phyloP scores from a whole-genome alignment of 2,329 filamentous ascomycete species.

The Lasiodiplodia theobromae region DNA sequence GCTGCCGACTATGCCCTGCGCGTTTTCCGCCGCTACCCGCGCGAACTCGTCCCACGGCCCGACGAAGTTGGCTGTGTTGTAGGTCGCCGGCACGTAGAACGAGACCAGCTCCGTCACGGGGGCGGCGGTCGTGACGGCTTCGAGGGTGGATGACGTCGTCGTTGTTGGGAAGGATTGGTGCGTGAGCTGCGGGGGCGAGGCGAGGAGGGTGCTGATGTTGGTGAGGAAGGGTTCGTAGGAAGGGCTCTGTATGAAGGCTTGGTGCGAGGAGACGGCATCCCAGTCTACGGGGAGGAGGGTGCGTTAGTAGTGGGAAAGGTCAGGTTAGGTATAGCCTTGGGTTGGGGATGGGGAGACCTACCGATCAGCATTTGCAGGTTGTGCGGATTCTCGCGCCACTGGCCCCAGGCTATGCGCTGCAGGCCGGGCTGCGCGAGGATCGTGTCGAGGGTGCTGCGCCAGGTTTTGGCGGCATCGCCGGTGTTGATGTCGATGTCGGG shows the following conservation, averaged over 20 bases:
- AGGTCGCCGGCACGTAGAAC: constrained; percentile 50
- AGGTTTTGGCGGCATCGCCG: constrained; percentile 38
- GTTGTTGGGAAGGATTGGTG: constrained; percentile 44
- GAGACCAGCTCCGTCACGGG: constrained; percentile 60
- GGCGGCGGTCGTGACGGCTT: constrained; percentile 43
- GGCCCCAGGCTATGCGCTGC: constrained; percentile 46
- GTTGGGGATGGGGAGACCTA: too few relatives aligned
- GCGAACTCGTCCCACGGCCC: constrained; percentile 49
- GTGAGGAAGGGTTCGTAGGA: constrained; percentile 50
- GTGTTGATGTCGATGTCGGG: constrained; percentile 38
- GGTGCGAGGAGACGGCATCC: constrained; percentile 49
- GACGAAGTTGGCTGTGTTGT: constrained; percentile 41
- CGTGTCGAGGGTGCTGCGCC: constrained; percentile 44
- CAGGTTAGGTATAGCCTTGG: not conserved
- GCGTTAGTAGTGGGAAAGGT: not conserved
- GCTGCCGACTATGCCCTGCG: constrained; percentile 38
- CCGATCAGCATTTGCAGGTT: constrained; percentile 50
- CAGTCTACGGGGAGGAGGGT: constrained; percentile 47
- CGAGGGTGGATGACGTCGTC: constrained; percentile 32
- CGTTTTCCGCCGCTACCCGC: constrained; percentile 41
- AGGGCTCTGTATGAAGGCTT: constrained; percentile 47
- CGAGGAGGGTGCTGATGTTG: constrained; percentile 40
- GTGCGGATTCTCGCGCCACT: constrained; percentile 48
- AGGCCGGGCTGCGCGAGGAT: constrained; percentile 48
- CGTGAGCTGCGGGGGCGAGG: constrained; percentile 38